Conservation (phyloP, 441 rosid species). For the Cnidoscolus chayamansa region DNA sequence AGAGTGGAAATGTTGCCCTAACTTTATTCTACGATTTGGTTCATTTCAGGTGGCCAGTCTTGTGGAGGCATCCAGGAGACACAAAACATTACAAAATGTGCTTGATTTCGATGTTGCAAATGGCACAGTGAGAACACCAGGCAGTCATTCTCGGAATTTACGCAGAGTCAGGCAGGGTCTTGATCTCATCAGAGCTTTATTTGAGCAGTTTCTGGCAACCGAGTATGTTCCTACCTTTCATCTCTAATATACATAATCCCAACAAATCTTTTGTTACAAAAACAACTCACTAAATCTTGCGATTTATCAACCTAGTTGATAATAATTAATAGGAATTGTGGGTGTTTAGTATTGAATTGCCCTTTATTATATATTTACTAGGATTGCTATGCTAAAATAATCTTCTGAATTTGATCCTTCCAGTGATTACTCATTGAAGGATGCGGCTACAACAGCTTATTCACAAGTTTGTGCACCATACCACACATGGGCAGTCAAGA, state of each 20-base stretch:
- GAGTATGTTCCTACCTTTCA: conserved; percentile 34
- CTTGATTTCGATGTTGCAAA: conserved; percentile 61
- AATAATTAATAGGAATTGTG: no score
- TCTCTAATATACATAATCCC: background rate
- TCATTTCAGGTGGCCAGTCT: conserved; percentile 51
- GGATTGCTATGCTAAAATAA: background rate
- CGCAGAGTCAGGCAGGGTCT: conserved; percentile 89
- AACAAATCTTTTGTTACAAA: background rate
- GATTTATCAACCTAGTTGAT: no score
- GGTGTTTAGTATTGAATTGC: no score
- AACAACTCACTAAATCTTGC: no score
- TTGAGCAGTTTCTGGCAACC: conserved; percentile 61
- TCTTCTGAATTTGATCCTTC: background rate
- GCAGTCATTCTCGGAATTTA: conserved; percentile 82
- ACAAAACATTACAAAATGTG: conserved; percentile 45
- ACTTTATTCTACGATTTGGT: background rate
- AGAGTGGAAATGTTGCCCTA: background rate
- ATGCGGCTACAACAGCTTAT: conserved; percentile 86
- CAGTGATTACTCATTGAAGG: conserved; percentile 63
- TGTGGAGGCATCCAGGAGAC: conserved; percentile 60
- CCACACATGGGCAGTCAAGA: conserved; percentile 81
- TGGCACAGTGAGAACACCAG: conserved; percentile 57
- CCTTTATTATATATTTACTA: background rate
- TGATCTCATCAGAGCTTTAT: conserved; percentile 80
- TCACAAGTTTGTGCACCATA: conserved; percentile 81